A percentile compares a stretch with the other conserved stretches of the same genome.
Evolutionary conservation across 441 rosid genomes (phyloP).

Genomic region (Viola pubescens): DNA sequence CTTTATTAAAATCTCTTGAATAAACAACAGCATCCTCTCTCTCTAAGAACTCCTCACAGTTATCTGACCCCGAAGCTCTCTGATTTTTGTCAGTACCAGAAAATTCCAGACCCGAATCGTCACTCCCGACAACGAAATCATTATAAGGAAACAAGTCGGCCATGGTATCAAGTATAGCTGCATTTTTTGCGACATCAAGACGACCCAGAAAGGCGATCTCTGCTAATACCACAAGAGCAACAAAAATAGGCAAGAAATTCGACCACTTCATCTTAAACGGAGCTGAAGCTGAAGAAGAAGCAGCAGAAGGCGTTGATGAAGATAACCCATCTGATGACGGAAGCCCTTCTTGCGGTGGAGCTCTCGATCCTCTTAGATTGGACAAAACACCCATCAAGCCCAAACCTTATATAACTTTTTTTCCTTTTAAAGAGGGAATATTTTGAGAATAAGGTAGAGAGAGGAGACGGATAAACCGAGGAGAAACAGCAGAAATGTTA

Average conservation of each 20-base stretch:
- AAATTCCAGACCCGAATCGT: slow-evolving; percentile 10
- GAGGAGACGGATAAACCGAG: no score
- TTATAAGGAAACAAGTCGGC: slow-evolving; percentile 25
- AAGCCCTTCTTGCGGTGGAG: slow-evolving; percentile 31
- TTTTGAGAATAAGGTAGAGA: no score
- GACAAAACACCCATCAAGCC: slow-evolving; percentile 44
- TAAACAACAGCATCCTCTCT: slow-evolving; percentile 52
- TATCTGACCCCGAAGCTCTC: slow-evolving; percentile 20
- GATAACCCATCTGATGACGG: slow-evolving; percentile 24
- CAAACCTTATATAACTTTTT: not conserved
- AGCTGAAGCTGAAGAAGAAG: slow-evolving; percentile 14
- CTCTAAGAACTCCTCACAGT: slow-evolving; percentile 75
- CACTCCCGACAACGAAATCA: slow-evolving; percentile 24
- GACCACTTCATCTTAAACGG: slow-evolving; percentile 45
- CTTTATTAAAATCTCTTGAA: slow-evolving; percentile 57
- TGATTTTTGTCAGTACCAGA: slow-evolving; percentile 11
- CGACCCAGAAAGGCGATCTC: slow-evolving; percentile 85
- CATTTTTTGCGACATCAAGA: slow-evolving; percentile 64
- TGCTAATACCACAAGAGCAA: slow-evolving; percentile 56
- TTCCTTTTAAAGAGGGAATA: no score
- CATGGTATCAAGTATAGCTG: slow-evolving; percentile 51
- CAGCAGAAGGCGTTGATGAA: slow-evolving; percentile 21
- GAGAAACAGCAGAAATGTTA: no score
- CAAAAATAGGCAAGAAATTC: slow-evolving; percentile 47
- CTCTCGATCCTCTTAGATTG: slow-evolving; percentile 48